Percentiles rank a stretch among this genome's conserved stretches.
Evolutionary conservation across 306 rosid species (phyloP).

Genomic region (Astragalus glycyphyllos): DNA sequence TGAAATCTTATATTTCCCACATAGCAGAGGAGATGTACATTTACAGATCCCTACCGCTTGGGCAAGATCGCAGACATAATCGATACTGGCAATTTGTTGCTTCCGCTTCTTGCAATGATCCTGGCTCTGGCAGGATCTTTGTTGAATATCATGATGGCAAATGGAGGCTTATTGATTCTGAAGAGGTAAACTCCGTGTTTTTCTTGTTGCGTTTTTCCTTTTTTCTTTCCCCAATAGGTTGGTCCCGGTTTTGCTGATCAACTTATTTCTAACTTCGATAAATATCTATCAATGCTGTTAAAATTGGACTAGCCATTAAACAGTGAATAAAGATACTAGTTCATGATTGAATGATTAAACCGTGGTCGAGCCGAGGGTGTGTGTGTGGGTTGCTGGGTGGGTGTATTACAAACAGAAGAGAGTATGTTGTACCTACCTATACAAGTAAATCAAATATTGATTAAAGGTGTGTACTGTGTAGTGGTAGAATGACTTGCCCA

Average conservation of each 20-base stretch:
- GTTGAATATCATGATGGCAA: slow-evolving; percentile 80
- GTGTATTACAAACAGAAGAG: background rate
- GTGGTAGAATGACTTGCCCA: slow-evolving; percentile 23
- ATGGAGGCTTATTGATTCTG: slow-evolving; percentile 95
- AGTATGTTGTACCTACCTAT: background rate
- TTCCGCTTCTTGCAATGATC: slow-evolving; percentile 89
- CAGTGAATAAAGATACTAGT: background rate
- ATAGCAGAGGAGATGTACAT: slow-evolving; percentile 91
- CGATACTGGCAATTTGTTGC: slow-evolving; percentile 98
- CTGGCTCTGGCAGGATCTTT: slow-evolving; percentile 96
- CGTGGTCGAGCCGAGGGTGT: background rate
- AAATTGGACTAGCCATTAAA: background rate
- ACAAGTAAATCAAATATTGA: background rate
- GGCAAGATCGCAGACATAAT: slow-evolving; percentile 93
- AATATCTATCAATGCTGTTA: background rate
- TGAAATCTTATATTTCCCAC: slow-evolving; percentile 85
- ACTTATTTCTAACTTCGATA: background rate
- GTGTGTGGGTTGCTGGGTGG: background rate
- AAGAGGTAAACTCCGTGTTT: slow-evolving; percentile 64
- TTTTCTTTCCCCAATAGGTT: background rate
- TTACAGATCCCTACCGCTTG: slow-evolving; percentile 95
- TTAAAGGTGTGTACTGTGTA: slow-evolving; percentile 2
- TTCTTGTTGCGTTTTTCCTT: background rate
- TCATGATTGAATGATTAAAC: background rate
- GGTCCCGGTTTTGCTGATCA: slow-evolving; percentile 12